phyloP scores from a whole-genome alignment of 495 filamentous ascomycete species.

The Penicillium subrubescens region DNA sequence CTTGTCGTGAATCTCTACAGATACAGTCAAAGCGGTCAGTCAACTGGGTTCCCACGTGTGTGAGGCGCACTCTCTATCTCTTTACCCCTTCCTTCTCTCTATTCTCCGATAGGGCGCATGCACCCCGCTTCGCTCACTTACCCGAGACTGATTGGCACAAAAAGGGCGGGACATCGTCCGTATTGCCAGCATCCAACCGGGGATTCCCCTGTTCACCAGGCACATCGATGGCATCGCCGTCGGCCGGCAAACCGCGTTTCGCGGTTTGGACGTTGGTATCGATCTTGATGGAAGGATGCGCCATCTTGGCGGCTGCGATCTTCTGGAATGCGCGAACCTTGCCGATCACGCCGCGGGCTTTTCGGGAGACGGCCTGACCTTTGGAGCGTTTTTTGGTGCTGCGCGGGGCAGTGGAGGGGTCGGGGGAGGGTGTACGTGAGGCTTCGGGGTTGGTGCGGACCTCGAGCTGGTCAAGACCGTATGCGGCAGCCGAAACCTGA shows the following conservation, averaged over 20 bases:
- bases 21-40: slow-evolving; percentile 25
- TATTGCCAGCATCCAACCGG: slow-evolving; percentile 37
- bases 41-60: slow-evolving; percentile 23
- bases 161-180: slow-evolving; percentile 45
- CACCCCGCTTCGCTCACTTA: slow-evolving; percentile 30
- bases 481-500: slow-evolving; percentile 30
- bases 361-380: slow-evolving; percentile 42
- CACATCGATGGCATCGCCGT: slow-evolving; percentile 37
- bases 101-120: slow-evolving; percentile 25
- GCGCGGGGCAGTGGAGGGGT: slow-evolving; percentile 33
- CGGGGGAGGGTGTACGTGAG: slow-evolving; percentile 40
- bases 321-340: slow-evolving; percentile 49
- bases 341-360: slow-evolving; percentile 51
- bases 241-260: slow-evolving; percentile 44
- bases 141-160: slow-evolving; percentile 45
- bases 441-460: slow-evolving; percentile 36
- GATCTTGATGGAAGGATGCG: slow-evolving; percentile 50
- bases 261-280: slow-evolving; percentile 45
- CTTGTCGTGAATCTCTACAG: slow-evolving; percentile 47
- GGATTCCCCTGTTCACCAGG: slow-evolving; percentile 37
- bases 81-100: not conserved
- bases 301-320: slow-evolving; percentile 51
- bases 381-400: slow-evolving; percentile 34
- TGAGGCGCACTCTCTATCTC: not conserved
- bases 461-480: slow-evolving; percentile 30